Evolutionary conservation across 2,329 filamentous ascomycete species (phyloP), one percentile per base, ranked within the genome.

Genomic region (Exophiala calicioides): DNA sequence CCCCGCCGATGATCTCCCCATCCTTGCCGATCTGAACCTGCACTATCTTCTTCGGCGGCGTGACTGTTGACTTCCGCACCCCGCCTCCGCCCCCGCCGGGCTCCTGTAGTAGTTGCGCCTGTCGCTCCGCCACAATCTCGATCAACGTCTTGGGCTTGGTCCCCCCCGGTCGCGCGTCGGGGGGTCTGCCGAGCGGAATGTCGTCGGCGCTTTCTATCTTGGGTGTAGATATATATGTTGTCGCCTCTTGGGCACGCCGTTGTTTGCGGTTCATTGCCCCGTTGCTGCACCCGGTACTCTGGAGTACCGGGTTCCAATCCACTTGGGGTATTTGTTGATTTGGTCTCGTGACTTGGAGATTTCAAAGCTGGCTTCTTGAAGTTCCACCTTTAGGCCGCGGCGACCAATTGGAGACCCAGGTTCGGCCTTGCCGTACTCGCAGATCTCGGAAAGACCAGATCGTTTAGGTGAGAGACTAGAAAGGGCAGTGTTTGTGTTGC

Each of bases 111-210:
- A 72, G 55, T 34, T 66, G 61, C 16, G 60, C 60, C 38, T 73
- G 68, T 43, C 68, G 60, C 55, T 73, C 69, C 3, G 68, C 67
- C 15, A 72, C 72, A 37, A 74, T 64, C 40, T 74, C 69, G 52
- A 70, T 65, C 21, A 74, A 55, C 5, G 69, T 74, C 39, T 65
- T 72, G 3, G 58, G 58, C 32, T 58, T 58, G 19, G 52, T 30
- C 16, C 60, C 57, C 20, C 30, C 52, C 23, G 32, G 20, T 23
- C 20, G 24, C 15, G 31, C 13, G 7, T 47, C 35, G 8, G 57
- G 49, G 35, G 35, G 35, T 38, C 35, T 38, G 8, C 5, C 40
- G 5, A 55, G 29, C 3, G 52, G 56, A 10, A 59, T 53, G 35
- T 58, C 52, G 21, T 43, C 49, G 13, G 52, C 56, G 8, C 37